These are phyloP conservation scores for Wilhelminamyces savonicus DNA, from an alignment of 805 yeast genomes.

Conservation along the genomic window DNA sequence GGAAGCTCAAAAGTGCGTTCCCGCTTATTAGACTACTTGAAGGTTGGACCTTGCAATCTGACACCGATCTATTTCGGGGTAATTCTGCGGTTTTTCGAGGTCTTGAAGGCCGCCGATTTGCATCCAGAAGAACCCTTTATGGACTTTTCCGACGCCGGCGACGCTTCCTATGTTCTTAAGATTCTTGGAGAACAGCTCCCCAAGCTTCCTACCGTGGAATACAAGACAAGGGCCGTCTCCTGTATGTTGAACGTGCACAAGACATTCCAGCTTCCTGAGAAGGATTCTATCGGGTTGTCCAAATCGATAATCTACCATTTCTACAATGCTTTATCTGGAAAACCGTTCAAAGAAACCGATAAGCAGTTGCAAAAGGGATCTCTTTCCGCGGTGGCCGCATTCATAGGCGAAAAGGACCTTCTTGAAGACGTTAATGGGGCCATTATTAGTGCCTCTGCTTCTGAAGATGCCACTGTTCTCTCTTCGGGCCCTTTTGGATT, in stretches of 20 bases:
- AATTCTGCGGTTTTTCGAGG: conserved; percentile 16
- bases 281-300: too few relatives aligned
- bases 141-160: conserved; percentile 11
- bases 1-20: conserved; percentile 39
- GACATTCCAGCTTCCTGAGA: too few relatives aligned
- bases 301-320: too few relatives aligned
- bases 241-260: conserved; percentile 11
- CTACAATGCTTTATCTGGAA: too few relatives aligned
- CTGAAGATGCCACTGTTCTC: too few relatives aligned
- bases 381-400: too few relatives aligned
- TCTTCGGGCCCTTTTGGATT: too few relatives aligned
- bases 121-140: conserved; percentile 14
- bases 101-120: conserved; percentile 4
- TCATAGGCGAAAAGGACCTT: too few relatives aligned
- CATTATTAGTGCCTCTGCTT: too few relatives aligned
- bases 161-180: conserved; percentile 13
- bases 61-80: conserved; percentile 41
- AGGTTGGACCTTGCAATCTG: conserved; percentile 50
- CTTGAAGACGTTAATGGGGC: too few relatives aligned
- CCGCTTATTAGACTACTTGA: conserved; percentile 40
- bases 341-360: too few relatives aligned
- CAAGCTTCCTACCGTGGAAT: conserved; percentile 8
- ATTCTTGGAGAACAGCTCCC: conserved; percentile 12
- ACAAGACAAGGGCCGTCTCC: conserved; percentile 12
- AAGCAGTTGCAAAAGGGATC: too few relatives aligned